Evolutionary conservation across 257 asterid species (phyloP), one percentile per base, ranked within the genome.

Genomic region (Solanum clarkiae): DNA sequence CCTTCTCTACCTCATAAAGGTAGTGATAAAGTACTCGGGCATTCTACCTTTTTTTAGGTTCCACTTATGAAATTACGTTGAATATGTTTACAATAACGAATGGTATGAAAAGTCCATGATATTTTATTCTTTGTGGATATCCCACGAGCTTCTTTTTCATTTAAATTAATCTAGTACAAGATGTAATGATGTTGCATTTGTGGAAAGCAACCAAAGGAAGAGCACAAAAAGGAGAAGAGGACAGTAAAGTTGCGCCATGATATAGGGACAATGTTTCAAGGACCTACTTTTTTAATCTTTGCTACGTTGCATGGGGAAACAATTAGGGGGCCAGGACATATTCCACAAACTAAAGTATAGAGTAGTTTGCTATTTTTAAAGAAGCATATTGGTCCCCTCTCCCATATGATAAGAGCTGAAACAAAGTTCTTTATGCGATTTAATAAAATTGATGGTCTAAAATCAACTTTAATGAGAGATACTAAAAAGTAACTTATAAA

Each of bases 351-450:
- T 75, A 86, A 84, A 86, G 70, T 70, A 18, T 70, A 42, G 16
- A 70, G 29, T 84, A 63, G 7, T 42, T 51, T 82, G 32, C 71
- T 81, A 40, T 51, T 80, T 80, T 70, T 84, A 57, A 66, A 86
- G 91, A 84, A 91, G 88, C 94, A 91, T 81, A 65, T 68, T 81
- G 94, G 95, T 65, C 94, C 92, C 89, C 65, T 87, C 66, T 9
- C 53, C 81, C 81, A 80, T 79, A 75, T 89, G 85, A 87, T 89
- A 47, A 29, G 13, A 16, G 65, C 8, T 51, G 63, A 77, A 77
- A 51, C 16, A 8, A 26, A 51, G 47, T 51, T 36, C 82, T 51
- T 77, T 26, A 5, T 4, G 4, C 0, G 40, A 6, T 36, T 36
- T 36, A 36, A 36, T 36, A 36, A 36, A 36, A 36, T 36, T 4